phyloP scores from a whole-genome alignment of 768 basidiomycete genomes.

The Strobilomyces dryophilus region DNA sequence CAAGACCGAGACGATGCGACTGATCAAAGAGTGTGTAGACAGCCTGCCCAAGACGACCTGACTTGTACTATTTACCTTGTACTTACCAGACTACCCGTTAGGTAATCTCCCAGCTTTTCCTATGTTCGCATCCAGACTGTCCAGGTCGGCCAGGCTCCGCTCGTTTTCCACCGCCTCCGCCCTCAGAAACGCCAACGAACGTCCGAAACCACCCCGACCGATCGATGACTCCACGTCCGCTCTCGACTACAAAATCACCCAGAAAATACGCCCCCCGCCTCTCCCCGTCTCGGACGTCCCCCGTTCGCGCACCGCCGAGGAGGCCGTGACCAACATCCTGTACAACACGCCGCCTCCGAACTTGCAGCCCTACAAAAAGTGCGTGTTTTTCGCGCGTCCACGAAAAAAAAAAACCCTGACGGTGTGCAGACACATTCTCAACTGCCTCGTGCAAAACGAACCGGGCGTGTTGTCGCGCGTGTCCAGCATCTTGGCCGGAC shows the following conservation, averaged over 20 bases:
- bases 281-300: slow-evolving; percentile 85
- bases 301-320: slow-evolving; percentile 79
- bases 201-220: slow-evolving; percentile 69
- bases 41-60: slow-evolving; percentile 39
- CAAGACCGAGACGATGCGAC: slow-evolving; percentile 48
- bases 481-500: slow-evolving; percentile 92
- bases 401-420: not conserved
- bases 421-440: slow-evolving; percentile 76
- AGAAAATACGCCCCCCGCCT: slow-evolving; percentile 72
- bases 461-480: slow-evolving; percentile 98
- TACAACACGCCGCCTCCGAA: slow-evolving; percentile 95
- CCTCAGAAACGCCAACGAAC: slow-evolving; percentile 22
- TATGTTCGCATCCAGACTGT: slow-evolving; percentile 13
- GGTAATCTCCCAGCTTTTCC: slow-evolving; percentile 8
- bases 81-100: slow-evolving; percentile 3
- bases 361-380: slow-evolving; percentile 92
- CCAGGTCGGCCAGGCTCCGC: slow-evolving; percentile 16
- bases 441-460: slow-evolving; percentile 98
- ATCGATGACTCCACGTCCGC: slow-evolving; percentile 95
- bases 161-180: slow-evolving; percentile 18
- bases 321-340: slow-evolving; percentile 95
- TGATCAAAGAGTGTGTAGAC: slow-evolving; percentile 53
- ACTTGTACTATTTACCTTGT: not conserved
- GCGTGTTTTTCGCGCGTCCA: not conserved
- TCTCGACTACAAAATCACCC: slow-evolving; percentile 81